Percentiles rank a stretch among this genome's conserved stretches.
These are phyloP conservation scores for Boletus smithii DNA, from an alignment of 1,284 basidiomycete species.

Conservation along the genomic window DNA sequence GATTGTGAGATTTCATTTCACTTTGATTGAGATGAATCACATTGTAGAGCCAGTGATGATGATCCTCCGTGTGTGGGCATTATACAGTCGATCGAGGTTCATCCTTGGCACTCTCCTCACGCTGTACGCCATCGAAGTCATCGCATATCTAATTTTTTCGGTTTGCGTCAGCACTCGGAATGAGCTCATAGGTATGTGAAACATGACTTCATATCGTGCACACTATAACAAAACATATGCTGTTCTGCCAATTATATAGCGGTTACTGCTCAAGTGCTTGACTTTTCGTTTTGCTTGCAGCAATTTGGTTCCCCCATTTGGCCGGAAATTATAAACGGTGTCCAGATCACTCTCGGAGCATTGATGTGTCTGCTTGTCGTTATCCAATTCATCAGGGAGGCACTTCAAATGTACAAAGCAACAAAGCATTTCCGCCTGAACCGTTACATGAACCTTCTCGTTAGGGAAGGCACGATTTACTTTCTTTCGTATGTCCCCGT, in stretches of 20 bases:
- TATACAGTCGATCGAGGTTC: constrained; percentile 7
- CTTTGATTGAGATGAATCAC: neutral
- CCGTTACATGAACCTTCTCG: too few species aligned
- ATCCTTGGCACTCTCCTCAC: constrained; percentile 7
- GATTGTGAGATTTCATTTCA: constrained; percentile 9
- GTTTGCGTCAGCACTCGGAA: neutral
- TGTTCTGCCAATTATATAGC: neutral
- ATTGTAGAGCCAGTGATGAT: constrained; percentile 4
- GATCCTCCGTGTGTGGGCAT: constrained; percentile 15
- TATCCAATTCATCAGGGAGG: too few species aligned
- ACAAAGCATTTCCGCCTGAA: too few species aligned
- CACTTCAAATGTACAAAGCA: too few species aligned
- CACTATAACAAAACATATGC: neutral
- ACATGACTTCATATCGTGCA: neutral
- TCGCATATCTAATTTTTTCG: neutral
- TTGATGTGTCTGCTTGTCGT: too few species aligned
- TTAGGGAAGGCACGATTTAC: too few species aligned
- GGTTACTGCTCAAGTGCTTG: neutral
- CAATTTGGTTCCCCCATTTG: neutral
- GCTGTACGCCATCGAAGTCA: constrained; percentile 1
- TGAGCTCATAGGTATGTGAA: constrained; percentile 4
- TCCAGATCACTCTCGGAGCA: neutral
- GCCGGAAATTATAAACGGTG: neutral
- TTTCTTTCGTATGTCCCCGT: too few species aligned
- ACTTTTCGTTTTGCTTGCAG: constrained; percentile 2